Evolutionary conservation across 441 rosid genomes (phyloP), one percentile per base, ranked within the genome.

Genomic region (Mallotus repandus): DNA sequence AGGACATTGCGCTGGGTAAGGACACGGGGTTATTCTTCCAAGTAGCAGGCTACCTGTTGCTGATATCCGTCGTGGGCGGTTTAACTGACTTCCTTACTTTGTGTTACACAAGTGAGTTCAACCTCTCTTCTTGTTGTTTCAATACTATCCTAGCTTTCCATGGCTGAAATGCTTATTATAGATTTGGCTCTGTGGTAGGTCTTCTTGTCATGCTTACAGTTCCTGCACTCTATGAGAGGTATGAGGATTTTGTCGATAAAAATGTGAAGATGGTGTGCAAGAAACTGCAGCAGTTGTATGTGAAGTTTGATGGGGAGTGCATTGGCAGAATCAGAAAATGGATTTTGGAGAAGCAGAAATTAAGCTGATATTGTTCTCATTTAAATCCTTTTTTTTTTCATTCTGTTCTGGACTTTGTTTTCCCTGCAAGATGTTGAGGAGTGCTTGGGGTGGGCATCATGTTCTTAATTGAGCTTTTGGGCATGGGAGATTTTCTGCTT

Each of bases 161-260:
- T 16, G 7, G 9, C 45, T 58, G 41, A 14, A 64, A 32, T 53
- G 18, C 72, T 66, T 46, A 55, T 18, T 38, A 9, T 63, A 16
- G 22, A 15, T 22, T 70, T 79, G 13, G 45, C 11, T 57, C 11
- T 62, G 19, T 75, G 50, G 74, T 90, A 93, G 99, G 91, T 67
- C 90, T 96, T 79, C 69, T 91, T 68, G 70, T 86, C 43, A 57
- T 83, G 71, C 86, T 96, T 54, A 87, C 94, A 13, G 72, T 91
- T 73, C 99, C 98, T 13, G 93, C 86, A 19, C 73, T 91, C 9
- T 96, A 96, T 9, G 99, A 93, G 84, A 89, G 82, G 67, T 82
- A 80, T 3, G 89, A 86, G 74, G 86, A 88, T 67, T 68, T 52
- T 76, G 66, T 93, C 8, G 98, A 91, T 76, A 81, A 80, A 57